These are phyloP conservation scores for Dendrobium officinale DNA, from an alignment of 106 monocot genomes.

Conservation along the genomic window DNA sequence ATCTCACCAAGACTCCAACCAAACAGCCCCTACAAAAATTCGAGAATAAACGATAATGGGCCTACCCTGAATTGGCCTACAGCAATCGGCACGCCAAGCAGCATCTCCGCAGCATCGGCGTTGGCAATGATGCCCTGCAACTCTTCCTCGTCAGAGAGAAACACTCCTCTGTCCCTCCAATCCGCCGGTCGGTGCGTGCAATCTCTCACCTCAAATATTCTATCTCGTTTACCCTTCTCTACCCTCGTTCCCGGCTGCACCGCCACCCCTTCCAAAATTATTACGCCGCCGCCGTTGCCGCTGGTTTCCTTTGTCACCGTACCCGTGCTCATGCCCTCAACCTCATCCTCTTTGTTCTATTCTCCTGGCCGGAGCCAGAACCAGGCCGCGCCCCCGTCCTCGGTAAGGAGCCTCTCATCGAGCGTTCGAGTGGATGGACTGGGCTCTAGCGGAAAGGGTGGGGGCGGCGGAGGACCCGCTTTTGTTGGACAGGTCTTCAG, in stretches of 20 bases:
- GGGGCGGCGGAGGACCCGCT: constrained; percentile 47
- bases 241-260: constrained; percentile 9
- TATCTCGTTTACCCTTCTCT: constrained; percentile 23
- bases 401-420: constrained; percentile 39
- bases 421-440: constrained; percentile 50
- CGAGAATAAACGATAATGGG: too few species aligned
- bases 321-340: constrained; percentile 16
- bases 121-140: constrained; percentile 12
- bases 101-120: neutral
- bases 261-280: neutral
- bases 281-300: neutral
- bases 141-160: constrained; percentile 10
- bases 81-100: neutral
- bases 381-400: constrained; percentile 16
- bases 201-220: constrained; percentile 26
- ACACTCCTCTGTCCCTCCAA: constrained; percentile 8
- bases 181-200: constrained; percentile 16
- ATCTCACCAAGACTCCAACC: too few species aligned
- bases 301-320: constrained; percentile 1
- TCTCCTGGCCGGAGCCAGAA: constrained; percentile 7
- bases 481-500: constrained; percentile 97
- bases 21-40: too few species aligned
- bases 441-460: constrained; percentile 20
- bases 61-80: neutral
- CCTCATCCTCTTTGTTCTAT: constrained; percentile 13